A percentile compares a stretch with the other conserved stretches of the same genome.
Conservation (phyloP, 179 eudicot species). For the Pouteria campechiana region DNA sequence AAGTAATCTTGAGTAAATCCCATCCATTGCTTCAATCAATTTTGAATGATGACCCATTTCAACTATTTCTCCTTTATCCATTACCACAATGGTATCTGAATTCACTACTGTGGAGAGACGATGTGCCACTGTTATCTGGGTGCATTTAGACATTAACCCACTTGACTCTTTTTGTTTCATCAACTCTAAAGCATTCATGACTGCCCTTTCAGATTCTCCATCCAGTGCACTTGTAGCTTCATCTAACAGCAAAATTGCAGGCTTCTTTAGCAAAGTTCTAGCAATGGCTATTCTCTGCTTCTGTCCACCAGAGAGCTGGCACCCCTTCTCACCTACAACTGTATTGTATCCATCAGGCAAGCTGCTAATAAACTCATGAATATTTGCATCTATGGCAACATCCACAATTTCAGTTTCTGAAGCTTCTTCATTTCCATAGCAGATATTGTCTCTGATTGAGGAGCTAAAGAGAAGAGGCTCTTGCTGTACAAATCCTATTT, state of each 20-base stretch:
- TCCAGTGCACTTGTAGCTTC: slow-evolving; percentile 52
- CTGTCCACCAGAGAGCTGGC: slow-evolving; percentile 49
- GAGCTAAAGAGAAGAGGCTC: slow-evolving; percentile 41
- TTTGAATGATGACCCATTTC: slow-evolving; percentile 31
- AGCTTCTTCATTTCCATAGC: slow-evolving; percentile 28
- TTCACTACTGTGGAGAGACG: slow-evolving; percentile 32
- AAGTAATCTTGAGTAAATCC: slow-evolving; percentile 27
- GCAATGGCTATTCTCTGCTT: slow-evolving; percentile 42
- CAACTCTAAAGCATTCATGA: slow-evolving; percentile 23
- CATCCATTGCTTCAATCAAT: slow-evolving; percentile 18
- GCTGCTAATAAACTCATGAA: slow-evolving; percentile 35
- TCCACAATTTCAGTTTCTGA: slow-evolving; percentile 30
- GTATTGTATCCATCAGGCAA: slow-evolving; percentile 38
- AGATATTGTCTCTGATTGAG: slow-evolving; percentile 34
- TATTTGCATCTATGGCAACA: slow-evolving; percentile 28
- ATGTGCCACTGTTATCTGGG: slow-evolving; percentile 34
- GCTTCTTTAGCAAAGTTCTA: slow-evolving; percentile 28
- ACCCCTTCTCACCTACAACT: slow-evolving; percentile 36
- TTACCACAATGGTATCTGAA: slow-evolving; percentile 36
- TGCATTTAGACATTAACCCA: slow-evolving; percentile 5
- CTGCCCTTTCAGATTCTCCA: slow-evolving; percentile 30
- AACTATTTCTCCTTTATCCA: slow-evolving; percentile 38
- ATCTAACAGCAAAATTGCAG: slow-evolving; percentile 33
- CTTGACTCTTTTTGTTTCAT: neutral
- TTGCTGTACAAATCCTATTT: slow-evolving; percentile 37